These are phyloP conservation scores for Monilinia polystroma DNA, from an alignment of 2,329 filamentous ascomycete species.

Conservation along the genomic window DNA sequence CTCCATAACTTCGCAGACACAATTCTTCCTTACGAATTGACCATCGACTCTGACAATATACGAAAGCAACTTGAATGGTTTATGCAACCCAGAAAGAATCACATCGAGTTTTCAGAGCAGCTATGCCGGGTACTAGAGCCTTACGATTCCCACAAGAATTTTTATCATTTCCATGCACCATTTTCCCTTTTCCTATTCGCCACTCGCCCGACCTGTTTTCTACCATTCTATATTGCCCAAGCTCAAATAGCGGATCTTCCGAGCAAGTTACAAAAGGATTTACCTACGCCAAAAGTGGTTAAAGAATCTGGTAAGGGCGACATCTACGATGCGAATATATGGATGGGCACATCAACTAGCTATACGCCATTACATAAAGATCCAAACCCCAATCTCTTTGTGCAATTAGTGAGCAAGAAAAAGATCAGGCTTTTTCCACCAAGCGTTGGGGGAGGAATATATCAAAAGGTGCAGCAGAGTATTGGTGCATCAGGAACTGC, in stretches of 20 bases:
- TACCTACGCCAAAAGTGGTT: constrained; percentile 68
- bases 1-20: constrained; percentile 45
- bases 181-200: constrained; percentile 35
- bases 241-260: constrained; percentile 71
- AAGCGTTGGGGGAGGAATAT: constrained; percentile 60
- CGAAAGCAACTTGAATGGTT: neutral
- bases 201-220: neutral
- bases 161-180: constrained; percentile 49
- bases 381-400: constrained; percentile 90
- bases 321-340: constrained; percentile 82
- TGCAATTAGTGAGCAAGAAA: constrained; percentile 76
- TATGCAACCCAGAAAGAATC: neutral
- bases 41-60: constrained; percentile 19
- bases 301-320: constrained; percentile 68
- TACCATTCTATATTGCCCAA: constrained; percentile 78
- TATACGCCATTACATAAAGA: constrained; percentile 90
- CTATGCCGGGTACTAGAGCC: neutral
- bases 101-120: neutral
- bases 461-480: constrained; percentile 49
- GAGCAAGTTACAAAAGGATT: constrained; percentile 56
- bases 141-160: constrained; percentile 37
- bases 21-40: constrained; percentile 60
- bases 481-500: constrained; percentile 42
- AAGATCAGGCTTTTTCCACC: constrained; percentile 70
- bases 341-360: constrained; percentile 83